Conservation (phyloP, 2,329 filamentous ascomycete genomes). For the Monosporascus sp. region DNA sequence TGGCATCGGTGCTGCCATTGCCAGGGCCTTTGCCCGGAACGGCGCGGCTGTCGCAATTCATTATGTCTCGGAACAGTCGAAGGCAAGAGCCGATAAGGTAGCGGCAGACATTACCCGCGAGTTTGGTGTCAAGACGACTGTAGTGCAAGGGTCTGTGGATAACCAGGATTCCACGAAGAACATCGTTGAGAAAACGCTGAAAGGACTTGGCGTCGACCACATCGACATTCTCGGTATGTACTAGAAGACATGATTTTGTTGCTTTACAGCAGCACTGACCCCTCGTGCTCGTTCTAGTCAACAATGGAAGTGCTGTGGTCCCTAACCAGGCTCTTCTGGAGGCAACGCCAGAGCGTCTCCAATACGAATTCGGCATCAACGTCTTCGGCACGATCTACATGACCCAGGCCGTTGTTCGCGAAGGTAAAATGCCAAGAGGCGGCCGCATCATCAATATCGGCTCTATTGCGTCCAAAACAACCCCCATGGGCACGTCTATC, state of each 20-base stretch:
- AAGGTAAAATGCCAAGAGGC: constrained; percentile 30
- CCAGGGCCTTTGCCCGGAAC: constrained; percentile 16
- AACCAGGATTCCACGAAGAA: constrained; percentile 7
- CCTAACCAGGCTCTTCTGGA: constrained; percentile 10
- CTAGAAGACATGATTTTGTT: neutral
- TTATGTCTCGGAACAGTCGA: constrained; percentile 14
- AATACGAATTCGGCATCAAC: constrained; percentile 19
- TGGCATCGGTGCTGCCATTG: constrained; percentile 31
- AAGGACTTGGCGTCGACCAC: constrained; percentile 15
- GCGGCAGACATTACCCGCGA: constrained; percentile 8
- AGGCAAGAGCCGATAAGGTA: constrained; percentile 8
- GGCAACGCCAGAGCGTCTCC: constrained; percentile 11
- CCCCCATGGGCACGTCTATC: constrained; percentile 7
- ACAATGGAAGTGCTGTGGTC: constrained; percentile 16
- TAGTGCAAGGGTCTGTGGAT: constrained; percentile 16
- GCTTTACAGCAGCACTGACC: no score
- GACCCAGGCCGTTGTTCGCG: constrained; percentile 17
- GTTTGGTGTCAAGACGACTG: constrained; percentile 7
- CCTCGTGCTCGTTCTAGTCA: constrained; percentile 15
- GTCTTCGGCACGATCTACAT: constrained; percentile 23
- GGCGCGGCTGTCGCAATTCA: constrained; percentile 17
- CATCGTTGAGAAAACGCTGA: constrained; percentile 18
- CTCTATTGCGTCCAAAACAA: constrained; percentile 18
- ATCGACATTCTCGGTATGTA: constrained; percentile 25
- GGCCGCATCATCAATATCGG: constrained; percentile 31